Evolutionary conservation across 129 eudicot genomes (phyloP).

Genomic region (Artemisia tridentata): DNA sequence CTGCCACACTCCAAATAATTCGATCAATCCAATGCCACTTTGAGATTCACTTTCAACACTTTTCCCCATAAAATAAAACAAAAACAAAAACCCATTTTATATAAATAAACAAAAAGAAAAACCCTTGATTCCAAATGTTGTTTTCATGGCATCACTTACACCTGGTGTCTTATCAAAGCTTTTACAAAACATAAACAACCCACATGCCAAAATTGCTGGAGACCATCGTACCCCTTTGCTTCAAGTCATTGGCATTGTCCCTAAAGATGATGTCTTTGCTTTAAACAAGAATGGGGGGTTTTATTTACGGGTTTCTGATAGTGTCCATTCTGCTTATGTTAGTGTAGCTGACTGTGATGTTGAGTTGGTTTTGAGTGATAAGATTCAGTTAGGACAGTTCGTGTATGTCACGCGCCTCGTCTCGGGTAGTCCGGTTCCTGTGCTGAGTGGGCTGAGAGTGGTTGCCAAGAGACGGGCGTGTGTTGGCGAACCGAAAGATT

Average conservation of each 20-base stretch:
- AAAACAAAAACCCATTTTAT: no score
- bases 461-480: constrained; percentile 66
- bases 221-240: constrained; percentile 82
- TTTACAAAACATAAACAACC: constrained; percentile 52
- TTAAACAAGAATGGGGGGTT: constrained; percentile 55
- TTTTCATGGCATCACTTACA: constrained; percentile 66
- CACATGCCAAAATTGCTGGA: constrained; percentile 53
- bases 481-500: constrained; percentile 71
- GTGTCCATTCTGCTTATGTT: constrained; percentile 78
- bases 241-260: constrained; percentile 71
- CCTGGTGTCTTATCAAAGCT: constrained; percentile 68
- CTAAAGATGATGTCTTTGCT: constrained; percentile 32
- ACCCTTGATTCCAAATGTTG: no score
- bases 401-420: constrained; percentile 66
- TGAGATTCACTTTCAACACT: constrained; percentile 35
- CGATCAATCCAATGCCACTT: constrained; percentile 39
- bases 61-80: not conserved
- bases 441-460: constrained; percentile 58
- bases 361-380: constrained; percentile 63
- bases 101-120: no score
- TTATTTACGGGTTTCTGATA: constrained; percentile 62
- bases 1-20: constrained; percentile 26
- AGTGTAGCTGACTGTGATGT: constrained; percentile 49
- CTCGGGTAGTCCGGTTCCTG: constrained; percentile 66
- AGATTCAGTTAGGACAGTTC: constrained; percentile 78